These are phyloP conservation scores for Phytophthora fragariaefolia DNA, from an alignment of 352 stramenopile species.

Conservation along the genomic window DNA sequence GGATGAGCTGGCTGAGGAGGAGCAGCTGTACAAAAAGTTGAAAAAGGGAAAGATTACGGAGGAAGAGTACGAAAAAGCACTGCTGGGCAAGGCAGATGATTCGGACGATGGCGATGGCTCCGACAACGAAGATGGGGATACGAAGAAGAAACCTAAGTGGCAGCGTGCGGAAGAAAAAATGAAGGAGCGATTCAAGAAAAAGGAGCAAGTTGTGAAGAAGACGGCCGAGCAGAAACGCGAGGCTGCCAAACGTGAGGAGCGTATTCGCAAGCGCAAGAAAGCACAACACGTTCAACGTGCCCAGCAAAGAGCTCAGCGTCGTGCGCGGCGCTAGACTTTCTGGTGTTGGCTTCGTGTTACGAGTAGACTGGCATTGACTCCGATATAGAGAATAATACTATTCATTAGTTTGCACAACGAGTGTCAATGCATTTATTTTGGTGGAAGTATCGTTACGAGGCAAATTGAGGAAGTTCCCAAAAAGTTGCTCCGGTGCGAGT, in stretches of 20 bases:
- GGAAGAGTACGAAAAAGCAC: slow-evolving; percentile 90
- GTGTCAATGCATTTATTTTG: not conserved
- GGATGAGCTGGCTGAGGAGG: slow-evolving; percentile 98
- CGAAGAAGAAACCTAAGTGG: slow-evolving; percentile 70
- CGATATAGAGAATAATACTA: slow-evolving; percentile 43
- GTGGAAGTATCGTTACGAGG: slow-evolving; percentile 18
- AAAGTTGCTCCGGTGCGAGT: slow-evolving; percentile 55
- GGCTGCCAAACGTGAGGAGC: slow-evolving; percentile 78
- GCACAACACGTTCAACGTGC: slow-evolving; percentile 69
- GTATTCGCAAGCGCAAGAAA: slow-evolving; percentile 87
- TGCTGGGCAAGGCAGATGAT: slow-evolving; percentile 59
- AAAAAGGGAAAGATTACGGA: slow-evolving; percentile 98
- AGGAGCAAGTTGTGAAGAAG: slow-evolving; percentile 75
- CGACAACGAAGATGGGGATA: slow-evolving; percentile 35
- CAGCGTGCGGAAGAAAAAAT: slow-evolving; percentile 67
- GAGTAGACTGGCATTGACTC: slow-evolving; percentile 6
- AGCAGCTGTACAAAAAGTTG: slow-evolving; percentile 97
- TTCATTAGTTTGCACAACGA: slow-evolving; percentile 23
- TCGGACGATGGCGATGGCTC: slow-evolving; percentile 44
- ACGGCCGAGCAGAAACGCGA: slow-evolving; percentile 78
- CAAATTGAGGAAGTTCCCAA: slow-evolving; percentile 61
- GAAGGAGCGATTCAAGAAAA: slow-evolving; percentile 88
- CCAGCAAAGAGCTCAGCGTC: slow-evolving; percentile 58
- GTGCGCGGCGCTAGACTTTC: slow-evolving; percentile 36
- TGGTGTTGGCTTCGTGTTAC: slow-evolving; percentile 6